Base-by-base conservation (phyloP, 495 filamentous ascomycete genomes). In the Penicillium bialowiezense region DNA sequence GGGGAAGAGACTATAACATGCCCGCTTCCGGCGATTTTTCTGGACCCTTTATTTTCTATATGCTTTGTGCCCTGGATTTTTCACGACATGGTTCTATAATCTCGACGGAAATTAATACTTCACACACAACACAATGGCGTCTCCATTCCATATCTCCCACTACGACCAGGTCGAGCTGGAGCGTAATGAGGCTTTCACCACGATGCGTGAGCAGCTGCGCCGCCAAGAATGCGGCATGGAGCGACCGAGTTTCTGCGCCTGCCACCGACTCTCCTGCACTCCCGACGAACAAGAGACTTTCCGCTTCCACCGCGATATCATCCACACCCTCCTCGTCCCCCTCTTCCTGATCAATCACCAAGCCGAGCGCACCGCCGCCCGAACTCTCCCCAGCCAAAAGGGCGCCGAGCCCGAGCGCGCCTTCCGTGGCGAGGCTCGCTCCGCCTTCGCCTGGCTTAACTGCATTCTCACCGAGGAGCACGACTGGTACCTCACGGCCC, bases 401-500 rank as follows among this genome's bases (percentile, higher is more conserved):
- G 68, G 71, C 23, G 68, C 73, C 34, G 79, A 84, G 47, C 68
- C 79, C 13, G 81, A 85, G 53, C 70, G 78, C n/a, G 81, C 78
- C 7, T 84, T 81, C 53, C 65, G 69, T 10, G 79, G 79, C 2
- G 74, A 81, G 37, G 81, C 80, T 10, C 75, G 81, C 21, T 75
- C 76, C 44, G 78, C 81, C 5, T 84, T 78, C 62, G 62, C 81
- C 44, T 85, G 80, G 78, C 66, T 85, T 37, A 75, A 82, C 53
- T 82, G 78, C 65, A 80, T 83, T 42, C 58, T 83, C 7, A 72
- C 55, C 20, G 78, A 81, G 47, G 80, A 82, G 50, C 73, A 76
- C 48, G 75, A 83, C 49, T 85, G 79, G 78, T 81, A 78, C 53
- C 59, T 73, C 52, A 78, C 76, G 0, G 60, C 71, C 38, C 78